Base-by-base conservation (phyloP, 1,139 yeast genomes). In the Kurtzmaniella quercitrusa region DNA sequence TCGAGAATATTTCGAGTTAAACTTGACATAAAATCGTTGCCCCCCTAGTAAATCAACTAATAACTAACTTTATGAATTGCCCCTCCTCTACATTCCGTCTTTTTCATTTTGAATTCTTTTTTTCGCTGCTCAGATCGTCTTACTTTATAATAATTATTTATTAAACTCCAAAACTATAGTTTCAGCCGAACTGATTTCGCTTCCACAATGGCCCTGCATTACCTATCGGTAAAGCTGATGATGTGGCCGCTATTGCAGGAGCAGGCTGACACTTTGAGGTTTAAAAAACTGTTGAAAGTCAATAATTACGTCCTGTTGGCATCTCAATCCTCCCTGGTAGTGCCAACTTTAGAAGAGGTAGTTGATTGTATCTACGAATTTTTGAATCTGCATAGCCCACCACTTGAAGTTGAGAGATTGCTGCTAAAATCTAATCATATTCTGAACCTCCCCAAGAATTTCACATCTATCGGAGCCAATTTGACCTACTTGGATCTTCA, bases 401-500 rank as follows among this genome's bases (percentile, higher is more conserved):
- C 70, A 0, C 46, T 67, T 26, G 68, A 66, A 28, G 70, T 80
- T 14, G 80, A 79, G 45, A 68, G 80, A 50, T 62, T 84, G 14
- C 74, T 81, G 2, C 55, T 84, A 15, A 78, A 80, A 44, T 68
- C 70, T 45, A 82, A 82, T 54, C 61, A 64, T 37, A 57, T 83
- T 16, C 56, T 64, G 0, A 61, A 63, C 11, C 60, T 84, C 8
- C 87, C 89, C 0, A 51, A 59, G 1, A 69, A 70, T 44, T 71
- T 85, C 48, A 52, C 61, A 11, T 57, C 62, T 22, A 63, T 85
- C 48, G 56, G 74, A n/a, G 47, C 45, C 19, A 64, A 67, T 41
- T 61, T 86, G 44, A 68, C 78, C 42, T 84, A 82, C 51, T 63
- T 87, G 46, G 93, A 87, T 57, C 65, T 87, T 38, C 84, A 85